Base-by-base conservation (phyloP, 1,284 basidiomycete species). In the Tylopilus sp. region DNA sequence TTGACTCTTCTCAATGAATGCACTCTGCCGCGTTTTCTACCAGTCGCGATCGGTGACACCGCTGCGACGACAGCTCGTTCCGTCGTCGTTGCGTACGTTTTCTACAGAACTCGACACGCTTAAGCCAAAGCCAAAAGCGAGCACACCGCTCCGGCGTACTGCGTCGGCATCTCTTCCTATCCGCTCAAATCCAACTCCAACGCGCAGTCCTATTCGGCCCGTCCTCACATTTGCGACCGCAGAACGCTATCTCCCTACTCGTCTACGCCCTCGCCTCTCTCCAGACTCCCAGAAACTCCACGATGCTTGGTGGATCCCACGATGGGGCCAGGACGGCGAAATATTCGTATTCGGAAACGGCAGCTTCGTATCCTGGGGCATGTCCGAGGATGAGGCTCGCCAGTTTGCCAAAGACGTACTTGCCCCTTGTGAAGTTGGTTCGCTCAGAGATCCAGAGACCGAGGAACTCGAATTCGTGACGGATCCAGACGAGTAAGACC, bases 391-490 rank as follows among this genome's bases (percentile, higher is more conserved):
- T n/a, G 93, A 93, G 57, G 94, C 92, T 1, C 82, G 81, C 61
- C 82, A 81, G 61, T 96, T 96, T 75, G 86, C 89, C 39, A 78
- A 80, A 26, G 84, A 93, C 55, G 84, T 95, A 15, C 84, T 96
- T 56, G 77, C 83, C 52, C 82, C 80, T 41, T 82, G 85, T 8
- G 89, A 95, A 78, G 79, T 94, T 3, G 87, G 84, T 2, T 83
- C 86, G 3, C 80, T 96, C 59, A 84, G 79, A 51, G 93, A 94
- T 61, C 83, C 89, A 36, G 95, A 97, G 82, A 93, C 93, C 26
- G 95, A 97, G 74, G 94, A 96, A 71, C 85, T 96, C 47, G 95
- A 97, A 75, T 97, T 96, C 80, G 93, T 95, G 12, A 91, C 92
- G 32, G 95, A 97, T 80, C 92, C 93, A 39, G 90, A 83, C 63